A percentile compares a stretch with the other conserved stretches of the same genome.
These are phyloP conservation scores for Dryadomyces quercus-mongolicae DNA, from an alignment of 2,329 filamentous ascomycete genomes.

Conservation along the genomic window DNA sequence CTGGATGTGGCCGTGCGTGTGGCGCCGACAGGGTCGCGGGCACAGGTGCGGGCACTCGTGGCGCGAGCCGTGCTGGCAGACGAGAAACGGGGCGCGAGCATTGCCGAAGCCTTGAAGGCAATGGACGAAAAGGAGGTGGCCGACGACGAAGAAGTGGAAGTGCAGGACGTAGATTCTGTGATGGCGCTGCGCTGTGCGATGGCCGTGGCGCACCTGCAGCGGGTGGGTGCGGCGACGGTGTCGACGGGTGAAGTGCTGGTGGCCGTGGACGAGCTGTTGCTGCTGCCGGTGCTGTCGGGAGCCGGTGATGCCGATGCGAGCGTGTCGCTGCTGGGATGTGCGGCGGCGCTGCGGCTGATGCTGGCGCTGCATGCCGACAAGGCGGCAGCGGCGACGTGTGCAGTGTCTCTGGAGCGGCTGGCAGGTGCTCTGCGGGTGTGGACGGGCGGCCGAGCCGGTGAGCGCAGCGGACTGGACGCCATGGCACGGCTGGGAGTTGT, in stretches of 20 bases:
- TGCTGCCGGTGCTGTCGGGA: slow-evolving; percentile 13
- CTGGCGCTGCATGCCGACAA: slow-evolving; percentile 36
- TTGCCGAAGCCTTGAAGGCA: slow-evolving; percentile 42
- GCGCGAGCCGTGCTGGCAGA: slow-evolving; percentile 45
- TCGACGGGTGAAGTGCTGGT: slow-evolving; percentile 30
- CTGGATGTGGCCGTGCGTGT: slow-evolving; percentile 58
- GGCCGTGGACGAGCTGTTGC: slow-evolving; percentile 36
- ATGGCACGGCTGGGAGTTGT: slow-evolving; percentile 42
- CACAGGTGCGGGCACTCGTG: slow-evolving; percentile 48
- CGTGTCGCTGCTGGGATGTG: slow-evolving; percentile 47
- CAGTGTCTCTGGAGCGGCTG: slow-evolving; percentile 39
- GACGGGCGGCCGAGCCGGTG: slow-evolving; percentile 42
- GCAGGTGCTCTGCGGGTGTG: slow-evolving; percentile 47
- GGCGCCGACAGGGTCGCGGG: slow-evolving; percentile 67
- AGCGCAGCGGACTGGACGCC: slow-evolving; percentile 36
- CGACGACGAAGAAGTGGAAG: slow-evolving; percentile 21
- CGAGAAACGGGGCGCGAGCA: slow-evolving; percentile 41
- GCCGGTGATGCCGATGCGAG: slow-evolving; percentile 19
- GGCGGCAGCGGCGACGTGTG: slow-evolving; percentile 32
- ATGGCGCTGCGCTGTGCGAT: slow-evolving; percentile 48
- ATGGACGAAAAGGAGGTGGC: slow-evolving; percentile 31
- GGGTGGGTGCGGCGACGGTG: slow-evolving; percentile 16
- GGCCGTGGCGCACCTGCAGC: slow-evolving; percentile 45
- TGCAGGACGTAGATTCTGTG: slow-evolving; percentile 32
- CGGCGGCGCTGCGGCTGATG: slow-evolving; percentile 46